Base-by-base conservation (phyloP, 371 early-diverging fungal genomes). In the Coemansia sp. region DNA sequence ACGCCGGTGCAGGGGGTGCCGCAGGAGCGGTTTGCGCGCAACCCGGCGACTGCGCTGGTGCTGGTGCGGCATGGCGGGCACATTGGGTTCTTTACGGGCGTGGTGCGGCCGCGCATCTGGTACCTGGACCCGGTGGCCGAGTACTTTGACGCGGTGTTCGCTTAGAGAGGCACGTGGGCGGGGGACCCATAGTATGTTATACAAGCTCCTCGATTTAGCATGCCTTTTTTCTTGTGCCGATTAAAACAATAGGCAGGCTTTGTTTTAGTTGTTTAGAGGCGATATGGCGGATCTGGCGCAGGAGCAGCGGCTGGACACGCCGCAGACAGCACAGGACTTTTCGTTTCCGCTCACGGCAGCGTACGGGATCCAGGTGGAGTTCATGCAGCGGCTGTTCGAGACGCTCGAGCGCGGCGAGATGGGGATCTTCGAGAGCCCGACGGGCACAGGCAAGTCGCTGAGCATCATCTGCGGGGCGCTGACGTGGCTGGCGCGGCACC, bases 391-490 rank as follows among this genome's bases (percentile, higher is more conserved):
- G 30, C 77, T 93, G 31, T 93, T 89, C 70, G 77, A 83, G 9
- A 81, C 84, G 5, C 72, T 93, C 4, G 87, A 89, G 20, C 61
- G 81, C 26, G 78, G 84, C 4, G 85, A 91, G 57, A 83, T 95
- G 54, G 91, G 88, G 7, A 85, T 96, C 2, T 91, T 94, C 59
- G 94, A 95, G 71, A 88, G 87, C 30, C 96, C 96, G 5, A 96
- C 95, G 3, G 95, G 96, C 11, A 95, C 95, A 5, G 95, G 94
- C 34, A 94, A 95, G 80, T 90, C 93, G 13, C 83, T 96, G 4
- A 89, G 89, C 61, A 78, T 94, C 32, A 86, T 94, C 38, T 93
- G 93, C 72, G 93, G 93, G 10, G 82, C 91, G 0, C 69, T 94
- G 7, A 84, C 79, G 16, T 94, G 96, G 96, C 81, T 94, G 11